Evolutionary conservation across 768 basidiomycete species (phyloP).

Genomic region (Clitopilus hobsonii): DNA sequence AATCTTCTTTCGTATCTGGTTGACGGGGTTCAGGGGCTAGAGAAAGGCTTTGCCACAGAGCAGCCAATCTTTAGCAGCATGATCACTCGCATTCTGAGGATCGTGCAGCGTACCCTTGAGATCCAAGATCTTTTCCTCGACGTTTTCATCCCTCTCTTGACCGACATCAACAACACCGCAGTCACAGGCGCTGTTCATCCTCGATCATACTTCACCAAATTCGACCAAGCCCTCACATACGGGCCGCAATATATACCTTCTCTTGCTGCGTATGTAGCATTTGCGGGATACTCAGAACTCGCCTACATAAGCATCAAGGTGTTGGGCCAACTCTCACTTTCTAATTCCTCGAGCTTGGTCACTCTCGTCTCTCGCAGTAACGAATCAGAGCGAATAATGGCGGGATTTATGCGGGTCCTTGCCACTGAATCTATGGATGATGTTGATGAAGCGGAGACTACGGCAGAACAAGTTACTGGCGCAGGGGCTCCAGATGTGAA

Average conservation of each 20-base stretch:
- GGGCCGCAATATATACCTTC: conserved; percentile 70
- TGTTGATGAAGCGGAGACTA: conserved; percentile 52
- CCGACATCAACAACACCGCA: conserved; percentile 55
- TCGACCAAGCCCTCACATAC: conserved; percentile 74
- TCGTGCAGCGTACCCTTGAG: conserved; percentile 76
- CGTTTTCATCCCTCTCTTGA: conserved; percentile 73
- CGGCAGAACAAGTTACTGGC: conserved; percentile 61
- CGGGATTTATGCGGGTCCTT: conserved; percentile 69
- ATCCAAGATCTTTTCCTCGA: conserved; percentile 89
- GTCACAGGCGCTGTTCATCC: conserved; percentile 53
- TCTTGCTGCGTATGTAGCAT: conserved; percentile 76
- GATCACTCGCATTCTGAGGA: conserved; percentile 76
- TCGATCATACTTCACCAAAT: conserved; percentile 64
- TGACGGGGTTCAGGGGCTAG: conserved; percentile 75
- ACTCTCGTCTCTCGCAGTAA: conserved; percentile 75
- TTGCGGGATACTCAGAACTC: conserved; percentile 67
- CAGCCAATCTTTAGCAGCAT: conserved; percentile 70
- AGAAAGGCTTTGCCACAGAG: conserved; percentile 63
- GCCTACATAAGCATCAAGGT: conserved; percentile 77
- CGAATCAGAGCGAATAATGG: conserved; percentile 82
- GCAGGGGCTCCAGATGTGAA: conserved; percentile 65
- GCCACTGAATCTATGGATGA: conserved; percentile 58
- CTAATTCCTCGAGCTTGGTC: conserved; percentile 64
- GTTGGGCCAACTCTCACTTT: conserved; percentile 59
- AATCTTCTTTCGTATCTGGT: conserved; percentile 76